Base-by-base conservation (phyloP, 768 basidiomycete species). In the Naganishia antarctica region DNA sequence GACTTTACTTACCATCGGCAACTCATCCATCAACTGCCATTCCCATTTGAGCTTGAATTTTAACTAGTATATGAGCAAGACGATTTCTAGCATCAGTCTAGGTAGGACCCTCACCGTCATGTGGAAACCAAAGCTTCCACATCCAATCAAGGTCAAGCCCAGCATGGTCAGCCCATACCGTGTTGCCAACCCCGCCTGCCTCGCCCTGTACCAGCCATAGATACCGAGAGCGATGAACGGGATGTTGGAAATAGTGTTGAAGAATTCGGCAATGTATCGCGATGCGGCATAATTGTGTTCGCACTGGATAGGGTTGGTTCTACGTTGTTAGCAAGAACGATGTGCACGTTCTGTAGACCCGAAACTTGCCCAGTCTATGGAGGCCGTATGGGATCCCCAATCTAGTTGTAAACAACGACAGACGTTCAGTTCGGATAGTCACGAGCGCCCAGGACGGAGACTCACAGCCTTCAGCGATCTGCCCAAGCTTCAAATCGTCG, bases 221-320 rank as follows among this genome's bases (percentile, higher is more conserved):
- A 85, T 37, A 0, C 86, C 81, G 9, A 87, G 71, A 5, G 68
- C 70, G 44, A 89, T 80, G 6, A 84, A 82, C 64, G 85, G 82
- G 21, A 88, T 66, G 70, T 89, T 91, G 11, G 87, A 88, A 64
- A 87, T 80, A 0, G 85, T 83, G 76, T 89, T 91, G 57, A 84
- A 83, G 74, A 86, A 83, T 73, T 91, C 89, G 28, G 88, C 88
- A 51, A 91, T 82, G 71, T 87, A 88, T 16, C 83, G 82, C 3
- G 86, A 84, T 76, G 88, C 87, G 72, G 87, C 85, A 76, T 90
- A 88, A 73, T 90, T 91, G 53, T 82, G 80, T 85, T 90, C 76
- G 61, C 76, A 77, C 74, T 71, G 69, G 44, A 1, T 31, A 21
- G 28, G 32, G 59, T 58, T 28, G 32, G 16, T 1, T 9, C 3